Conservation (phyloP, 768 basidiomycete species). For the Pulveroboletus sp. region DNA sequence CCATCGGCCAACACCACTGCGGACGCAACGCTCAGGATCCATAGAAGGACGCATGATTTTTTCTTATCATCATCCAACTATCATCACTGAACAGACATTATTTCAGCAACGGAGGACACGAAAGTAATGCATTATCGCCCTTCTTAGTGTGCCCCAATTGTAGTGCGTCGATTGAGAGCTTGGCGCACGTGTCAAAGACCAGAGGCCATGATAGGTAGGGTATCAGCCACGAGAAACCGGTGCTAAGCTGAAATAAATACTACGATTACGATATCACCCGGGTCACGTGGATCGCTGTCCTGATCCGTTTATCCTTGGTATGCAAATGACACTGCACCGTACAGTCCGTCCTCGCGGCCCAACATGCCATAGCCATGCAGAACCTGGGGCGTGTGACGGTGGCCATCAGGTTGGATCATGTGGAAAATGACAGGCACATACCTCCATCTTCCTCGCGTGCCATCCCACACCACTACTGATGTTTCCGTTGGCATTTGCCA, state of each 20-base stretch:
- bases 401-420: slow-evolving; percentile 1
- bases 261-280: not conserved
- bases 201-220: not conserved
- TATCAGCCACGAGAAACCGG: not conserved
- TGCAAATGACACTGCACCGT: slow-evolving; percentile 91
- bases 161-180: too few relatives aligned
- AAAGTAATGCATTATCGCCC: too few relatives aligned
- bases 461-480: slow-evolving; percentile 91
- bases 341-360: slow-evolving; percentile 89
- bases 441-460: slow-evolving; percentile 98
- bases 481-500: slow-evolving; percentile 80
- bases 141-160: too few relatives aligned
- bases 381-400: slow-evolving; percentile 42
- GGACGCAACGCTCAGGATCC: too few relatives aligned
- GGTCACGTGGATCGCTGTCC: not conserved
- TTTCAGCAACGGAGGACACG: too few relatives aligned
- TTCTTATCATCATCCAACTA: too few relatives aligned
- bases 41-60: too few relatives aligned
- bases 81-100: too few relatives aligned
- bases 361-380: slow-evolving; percentile 88
- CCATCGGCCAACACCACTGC: too few relatives aligned
- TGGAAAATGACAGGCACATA: slow-evolving; percentile 35
- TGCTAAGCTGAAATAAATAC: not conserved
- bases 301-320: slow-evolving; percentile 64
- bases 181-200: too few relatives aligned